Conservation (phyloP, 768 basidiomycete species). For the Rhizopogon vinicolor region DNA sequence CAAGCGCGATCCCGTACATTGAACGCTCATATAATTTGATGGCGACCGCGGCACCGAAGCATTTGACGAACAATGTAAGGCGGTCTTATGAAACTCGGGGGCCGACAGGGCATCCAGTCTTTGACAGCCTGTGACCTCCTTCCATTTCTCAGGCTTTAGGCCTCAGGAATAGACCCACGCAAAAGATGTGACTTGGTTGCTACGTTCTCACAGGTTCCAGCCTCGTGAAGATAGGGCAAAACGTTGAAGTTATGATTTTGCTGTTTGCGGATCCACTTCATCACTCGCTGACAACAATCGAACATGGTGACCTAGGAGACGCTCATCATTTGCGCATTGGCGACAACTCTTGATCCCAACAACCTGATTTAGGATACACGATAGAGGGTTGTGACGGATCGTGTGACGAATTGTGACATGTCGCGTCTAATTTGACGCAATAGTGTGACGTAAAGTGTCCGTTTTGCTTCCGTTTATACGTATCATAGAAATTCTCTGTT, state of each 20-base stretch:
- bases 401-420: background rate
- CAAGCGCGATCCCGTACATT: background rate
- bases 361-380: background rate
- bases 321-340: background rate
- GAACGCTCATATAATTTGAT: background rate
- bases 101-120: background rate
- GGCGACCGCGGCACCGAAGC: background rate
- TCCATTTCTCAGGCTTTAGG: background rate
- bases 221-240: background rate
- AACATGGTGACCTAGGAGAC: too few species aligned
- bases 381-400: background rate
- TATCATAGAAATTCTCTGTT: constrained; percentile 3
- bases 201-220: background rate
- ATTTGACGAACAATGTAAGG: background rate
- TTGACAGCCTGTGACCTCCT: background rate
- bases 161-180: background rate
- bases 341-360: too few species aligned
- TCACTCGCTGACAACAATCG: background rate
- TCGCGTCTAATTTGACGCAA: background rate
- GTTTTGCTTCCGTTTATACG: background rate
- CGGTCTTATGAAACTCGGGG: background rate
- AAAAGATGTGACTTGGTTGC: background rate
- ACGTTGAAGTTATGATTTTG: background rate
- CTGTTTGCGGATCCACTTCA: background rate
- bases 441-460: constrained; percentile 1